Base-by-base conservation (phyloP, 2,329 filamentous ascomycete species). In the Emergomyces pasteurianus region DNA sequence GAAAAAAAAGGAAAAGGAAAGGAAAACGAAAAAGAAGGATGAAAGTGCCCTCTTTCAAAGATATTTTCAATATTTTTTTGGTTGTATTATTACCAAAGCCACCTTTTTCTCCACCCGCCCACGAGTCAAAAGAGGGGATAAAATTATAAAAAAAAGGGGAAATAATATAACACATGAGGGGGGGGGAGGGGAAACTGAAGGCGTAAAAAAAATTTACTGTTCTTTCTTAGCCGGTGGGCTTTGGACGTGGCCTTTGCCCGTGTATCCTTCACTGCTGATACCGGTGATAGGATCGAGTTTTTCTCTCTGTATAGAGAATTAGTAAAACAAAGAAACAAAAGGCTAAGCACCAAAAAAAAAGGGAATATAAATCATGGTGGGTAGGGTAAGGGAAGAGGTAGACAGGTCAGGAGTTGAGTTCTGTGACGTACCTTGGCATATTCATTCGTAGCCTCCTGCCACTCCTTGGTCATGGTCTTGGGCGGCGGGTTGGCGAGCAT, bases 371-470 rank as follows among this genome's bases (percentile, higher is more conserved):
- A n/a, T n/a, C n/a, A n/a, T n/a, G n/a, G n/a, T n/a, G n/a, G 31
- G 64, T 67, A 61, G 65, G 62, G 60, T 43, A 54, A 28, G 50
- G 26, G 53, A 31, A 14, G 40, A 59, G 60, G 38, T n/a, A n/a
- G n/a, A n/a, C n/a, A n/a, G n/a, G n/a, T n/a, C n/a, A 7, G 7
- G 16, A 7, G 49, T n/a, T 31, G 16, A 53, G n/a, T n/a, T n/a
- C n/a, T n/a, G n/a, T 60, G 40, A 78, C 85, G 71, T 80, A 95
- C 92, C 84, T 86, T 92, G 76, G 96, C 82, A 78, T 89, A 94
- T 81, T 96, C 94, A 79, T 99, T 96, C 68, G 87, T 83, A 69
- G 88, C 88, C 81, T 97, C 91, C 81, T 99, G 90, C 85, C 89
- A 97, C 79, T 99, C 94, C 83, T 90, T 89, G 80, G 82, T 92